A percentile compares a stretch with the other conserved stretches of the same genome.
phyloP scores from a whole-genome alignment of 371 early-diverging fungal species.

The Dichotomocladium elegans region DNA sequence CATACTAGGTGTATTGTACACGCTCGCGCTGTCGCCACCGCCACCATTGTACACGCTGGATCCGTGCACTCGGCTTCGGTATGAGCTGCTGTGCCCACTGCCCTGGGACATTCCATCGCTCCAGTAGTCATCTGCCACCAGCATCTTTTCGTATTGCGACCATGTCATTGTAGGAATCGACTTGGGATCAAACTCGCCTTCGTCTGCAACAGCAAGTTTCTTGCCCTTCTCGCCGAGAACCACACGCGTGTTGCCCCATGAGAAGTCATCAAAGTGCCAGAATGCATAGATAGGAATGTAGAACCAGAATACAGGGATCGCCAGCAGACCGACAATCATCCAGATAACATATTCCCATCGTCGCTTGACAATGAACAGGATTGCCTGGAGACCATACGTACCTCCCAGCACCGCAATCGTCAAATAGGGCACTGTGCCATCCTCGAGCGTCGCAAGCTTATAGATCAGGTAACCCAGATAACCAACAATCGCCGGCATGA shows the following conservation, averaged over 20 bases:
- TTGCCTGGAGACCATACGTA: slow-evolving; percentile 80
- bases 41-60: slow-evolving; percentile 1
- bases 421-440: slow-evolving; percentile 42
- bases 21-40: slow-evolving; percentile 16
- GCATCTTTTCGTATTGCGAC: slow-evolving; percentile 81
- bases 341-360: slow-evolving; percentile 92
- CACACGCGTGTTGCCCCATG: slow-evolving; percentile 96
- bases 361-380: slow-evolving; percentile 81
- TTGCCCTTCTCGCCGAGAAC: slow-evolving; percentile 77
- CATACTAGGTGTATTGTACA: slow-evolving; percentile 26
- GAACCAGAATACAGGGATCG: slow-evolving; percentile 82
- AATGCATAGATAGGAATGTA: slow-evolving; percentile 83
- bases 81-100: slow-evolving; percentile 22
- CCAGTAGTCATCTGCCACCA: slow-evolving; percentile 53
- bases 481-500: slow-evolving; percentile 89
- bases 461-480: slow-evolving; percentile 80
- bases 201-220: slow-evolving; percentile 52
- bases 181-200: slow-evolving; percentile 52
- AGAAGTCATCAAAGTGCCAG: slow-evolving; percentile 98
- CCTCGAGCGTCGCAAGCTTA: slow-evolving; percentile 35
- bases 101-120: slow-evolving; percentile 35
- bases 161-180: slow-evolving; percentile 74
- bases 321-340: slow-evolving; percentile 89
- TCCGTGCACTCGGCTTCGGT: slow-evolving; percentile 4
- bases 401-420: slow-evolving; percentile 69